Percentiles rank a stretch among this genome's conserved stretches.
Evolutionary conservation across 2,329 filamentous ascomycete species (phyloP).

Genomic region (Claviceps arundinis): DNA sequence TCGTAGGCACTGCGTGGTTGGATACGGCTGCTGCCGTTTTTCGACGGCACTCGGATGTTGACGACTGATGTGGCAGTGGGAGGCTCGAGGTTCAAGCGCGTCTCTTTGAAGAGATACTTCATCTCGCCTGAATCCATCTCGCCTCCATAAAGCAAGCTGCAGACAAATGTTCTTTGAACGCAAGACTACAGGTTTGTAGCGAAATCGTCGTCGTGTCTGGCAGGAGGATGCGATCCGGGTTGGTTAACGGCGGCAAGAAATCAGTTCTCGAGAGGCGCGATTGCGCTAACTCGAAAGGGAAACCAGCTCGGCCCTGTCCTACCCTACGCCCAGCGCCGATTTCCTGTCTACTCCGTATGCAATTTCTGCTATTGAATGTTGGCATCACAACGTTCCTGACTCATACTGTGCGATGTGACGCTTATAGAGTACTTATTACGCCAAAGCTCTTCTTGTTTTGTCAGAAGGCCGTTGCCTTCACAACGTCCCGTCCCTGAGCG

Average conservation of each 20-base stretch:
- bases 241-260: constrained; percentile 16
- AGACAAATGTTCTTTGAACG: not conserved
- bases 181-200: not conserved
- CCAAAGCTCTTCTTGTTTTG: no score
- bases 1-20: constrained; percentile 25
- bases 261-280: constrained; percentile 16
- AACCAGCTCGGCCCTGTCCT: constrained; percentile 17
- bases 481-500: no score
- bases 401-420: no score
- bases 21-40: constrained; percentile 30
- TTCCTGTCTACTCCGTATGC: not conserved
- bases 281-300: constrained; percentile 22
- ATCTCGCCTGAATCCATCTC: constrained; percentile 52
- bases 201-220: constrained; percentile 7
- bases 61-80: constrained; percentile 55
- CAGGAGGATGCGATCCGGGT: constrained; percentile 15
- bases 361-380: no score
- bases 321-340: not conserved
- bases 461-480: no score
- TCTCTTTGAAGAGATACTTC: constrained; percentile 71
- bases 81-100: constrained; percentile 69
- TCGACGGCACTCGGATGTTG: constrained; percentile 52
- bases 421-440: no score
- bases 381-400: no score
- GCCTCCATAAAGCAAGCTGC: constrained; percentile 39